Evolutionary conservation across 371 early-diverging fungal genomes (phyloP).

Genomic region (Syncephalis plumigaleata): DNA sequence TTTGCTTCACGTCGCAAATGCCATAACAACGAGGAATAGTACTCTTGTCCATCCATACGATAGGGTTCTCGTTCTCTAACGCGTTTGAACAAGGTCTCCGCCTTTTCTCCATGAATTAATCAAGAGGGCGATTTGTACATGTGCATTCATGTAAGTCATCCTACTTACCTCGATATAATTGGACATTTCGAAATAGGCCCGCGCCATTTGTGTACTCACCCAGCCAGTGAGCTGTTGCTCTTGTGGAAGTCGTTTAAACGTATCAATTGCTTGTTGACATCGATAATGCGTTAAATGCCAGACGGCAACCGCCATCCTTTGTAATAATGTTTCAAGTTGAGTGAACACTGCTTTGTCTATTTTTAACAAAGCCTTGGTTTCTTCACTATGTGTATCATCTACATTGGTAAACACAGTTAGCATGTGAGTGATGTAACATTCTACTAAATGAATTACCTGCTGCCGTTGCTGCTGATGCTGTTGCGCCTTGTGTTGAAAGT

Average conservation of each 20-base stretch:
- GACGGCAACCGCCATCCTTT: constrained; percentile 13
- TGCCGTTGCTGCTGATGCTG: too few species aligned
- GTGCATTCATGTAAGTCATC: too few species aligned
- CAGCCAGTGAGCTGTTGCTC: constrained; percentile 30
- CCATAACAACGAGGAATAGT: constrained; percentile 60
- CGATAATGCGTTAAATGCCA: constrained; percentile 17
- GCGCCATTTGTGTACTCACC: constrained; percentile 34
- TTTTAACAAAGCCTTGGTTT: too few species aligned
- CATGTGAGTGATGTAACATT: too few species aligned
- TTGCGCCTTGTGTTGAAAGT: too few species aligned
- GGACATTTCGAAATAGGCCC: constrained; percentile 30
- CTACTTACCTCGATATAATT: constrained; percentile 24
- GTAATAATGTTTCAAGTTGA: constrained; percentile 11
- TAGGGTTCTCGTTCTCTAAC: constrained; percentile 37
- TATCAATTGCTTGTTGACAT: constrained; percentile 19
- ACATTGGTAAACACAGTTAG: too few species aligned
- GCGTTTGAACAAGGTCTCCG: constrained; percentile 19
- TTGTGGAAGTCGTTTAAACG: constrained; percentile 17
- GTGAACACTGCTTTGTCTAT: too few species aligned
- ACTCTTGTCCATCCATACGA: constrained; percentile 46
- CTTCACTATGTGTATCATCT: too few species aligned
- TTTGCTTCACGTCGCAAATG: constrained; percentile 43
- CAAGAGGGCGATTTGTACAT: background rate
- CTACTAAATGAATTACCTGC: too few species aligned
- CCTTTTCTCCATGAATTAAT: constrained; percentile 9